These are phyloP conservation scores for Septoria linicola DNA, from an alignment of 2,329 filamentous ascomycete species.

Conservation along the genomic window DNA sequence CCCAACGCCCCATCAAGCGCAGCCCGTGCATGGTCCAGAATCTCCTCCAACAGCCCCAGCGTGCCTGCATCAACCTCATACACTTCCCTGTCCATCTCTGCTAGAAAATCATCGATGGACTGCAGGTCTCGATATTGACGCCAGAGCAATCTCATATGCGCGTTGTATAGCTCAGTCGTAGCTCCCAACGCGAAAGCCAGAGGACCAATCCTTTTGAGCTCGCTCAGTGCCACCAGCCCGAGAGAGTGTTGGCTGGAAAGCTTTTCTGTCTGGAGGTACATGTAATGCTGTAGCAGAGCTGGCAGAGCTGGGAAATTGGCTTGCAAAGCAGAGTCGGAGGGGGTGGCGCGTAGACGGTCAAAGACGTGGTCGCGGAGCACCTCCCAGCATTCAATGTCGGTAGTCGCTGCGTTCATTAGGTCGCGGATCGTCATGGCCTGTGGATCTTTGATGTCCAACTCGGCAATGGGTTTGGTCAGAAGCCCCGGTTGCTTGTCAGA, in stretches of 20 bases:
- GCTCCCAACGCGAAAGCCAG: conserved; percentile 70
- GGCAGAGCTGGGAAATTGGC: conserved; percentile 20
- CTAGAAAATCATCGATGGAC: conserved; percentile 56
- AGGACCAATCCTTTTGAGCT: conserved; percentile 66
- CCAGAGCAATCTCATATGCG: conserved; percentile 63
- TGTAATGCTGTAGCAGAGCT: conserved; percentile 25
- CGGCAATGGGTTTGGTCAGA: background rate
- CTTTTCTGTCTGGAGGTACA: conserved; percentile 43
- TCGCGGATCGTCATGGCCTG: conserved; percentile 48
- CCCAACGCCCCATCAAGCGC: conserved; percentile 29
- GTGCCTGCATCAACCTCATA: conserved; percentile 57
- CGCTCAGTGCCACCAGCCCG: conserved; percentile 62
- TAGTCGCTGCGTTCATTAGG: conserved; percentile 55
- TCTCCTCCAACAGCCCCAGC: conserved; percentile 40
- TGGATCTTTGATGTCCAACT: conserved; percentile 16
- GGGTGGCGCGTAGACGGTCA: conserved; percentile 32
- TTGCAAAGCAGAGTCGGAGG: background rate
- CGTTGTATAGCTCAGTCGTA: conserved; percentile 68
- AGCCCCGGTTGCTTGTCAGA: background rate
- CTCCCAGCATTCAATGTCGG: conserved; percentile 66
- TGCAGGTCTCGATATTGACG: conserved; percentile 58
- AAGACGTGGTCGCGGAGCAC: conserved; percentile 68
- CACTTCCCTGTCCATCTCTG: conserved; percentile 66
- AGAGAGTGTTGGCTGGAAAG: conserved; percentile 61
- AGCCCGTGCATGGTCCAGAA: conserved; percentile 34